Conservation (phyloP, 2,329 filamentous ascomycete genomes). For the Epichloe elymi region DNA sequence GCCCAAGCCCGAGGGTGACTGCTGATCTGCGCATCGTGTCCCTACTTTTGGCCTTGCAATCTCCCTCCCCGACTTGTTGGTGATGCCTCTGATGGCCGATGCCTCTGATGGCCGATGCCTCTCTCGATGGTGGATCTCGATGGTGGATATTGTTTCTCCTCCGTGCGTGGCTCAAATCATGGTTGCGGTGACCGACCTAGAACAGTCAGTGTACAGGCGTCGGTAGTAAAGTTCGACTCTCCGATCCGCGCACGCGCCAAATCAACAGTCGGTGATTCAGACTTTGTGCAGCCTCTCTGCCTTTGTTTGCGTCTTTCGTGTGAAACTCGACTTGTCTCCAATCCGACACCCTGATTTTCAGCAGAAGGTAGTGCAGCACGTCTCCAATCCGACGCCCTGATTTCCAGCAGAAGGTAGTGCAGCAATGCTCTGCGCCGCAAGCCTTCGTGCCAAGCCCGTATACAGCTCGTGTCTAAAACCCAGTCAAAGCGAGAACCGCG, state of each 20-base stretch:
- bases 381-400: neutral
- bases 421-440: neutral
- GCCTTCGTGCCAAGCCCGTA: neutral
- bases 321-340: neutral
- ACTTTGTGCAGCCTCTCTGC: too few species aligned
- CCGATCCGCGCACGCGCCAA: too few species aligned
- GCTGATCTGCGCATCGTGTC: neutral
- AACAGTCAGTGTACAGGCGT: neutral
- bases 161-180: neutral
- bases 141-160: neutral
- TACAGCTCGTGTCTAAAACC: too few species aligned
- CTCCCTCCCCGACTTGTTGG: neutral
- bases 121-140: neutral
- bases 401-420: neutral
- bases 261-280: too few species aligned
- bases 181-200: neutral
- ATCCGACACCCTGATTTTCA: neutral
- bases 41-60: neutral
- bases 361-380: neutral
- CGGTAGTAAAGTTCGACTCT: too few species aligned
- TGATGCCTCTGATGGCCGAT: neutral
- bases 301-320: neutral
- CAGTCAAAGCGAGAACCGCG: neutral
- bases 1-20: constrained; percentile 1
- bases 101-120: too few species aligned